phyloP scores from a whole-genome alignment of 2,329 filamentous ascomycete species.

The Epichloe elymi region DNA sequence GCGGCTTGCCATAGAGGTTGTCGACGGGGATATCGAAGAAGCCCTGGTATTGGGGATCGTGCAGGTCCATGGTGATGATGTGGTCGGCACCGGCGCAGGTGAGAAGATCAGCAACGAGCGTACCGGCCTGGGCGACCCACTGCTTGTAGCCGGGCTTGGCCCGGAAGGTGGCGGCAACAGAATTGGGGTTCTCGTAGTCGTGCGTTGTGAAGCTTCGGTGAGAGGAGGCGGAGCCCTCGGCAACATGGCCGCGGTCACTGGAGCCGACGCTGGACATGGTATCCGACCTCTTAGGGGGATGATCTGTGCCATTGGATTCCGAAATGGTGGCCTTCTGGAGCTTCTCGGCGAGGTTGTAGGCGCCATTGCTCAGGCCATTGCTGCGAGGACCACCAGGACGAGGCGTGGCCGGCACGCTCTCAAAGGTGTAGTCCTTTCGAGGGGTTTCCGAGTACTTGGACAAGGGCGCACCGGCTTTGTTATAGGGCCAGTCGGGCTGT shows the following conservation, averaged over 20 bases:
- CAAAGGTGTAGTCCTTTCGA: slow-evolving; percentile 66
- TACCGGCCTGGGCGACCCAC: slow-evolving; percentile 96
- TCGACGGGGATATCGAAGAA: slow-evolving; percentile 99
- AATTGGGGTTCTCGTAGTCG: slow-evolving; percentile 47
- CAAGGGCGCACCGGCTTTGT: slow-evolving; percentile 84
- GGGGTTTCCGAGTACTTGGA: slow-evolving; percentile 47
- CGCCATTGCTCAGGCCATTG: slow-evolving; percentile 49
- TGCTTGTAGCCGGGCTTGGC: slow-evolving; percentile 91
- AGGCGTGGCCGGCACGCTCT: slow-evolving; percentile 81
- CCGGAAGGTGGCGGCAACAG: slow-evolving; percentile 44
- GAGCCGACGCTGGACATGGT: slow-evolving; percentile 21
- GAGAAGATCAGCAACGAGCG: slow-evolving; percentile 82
- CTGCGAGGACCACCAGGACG: slow-evolving; percentile 57
- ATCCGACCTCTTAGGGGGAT: slow-evolving; percentile 25
- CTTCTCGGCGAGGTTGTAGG: slow-evolving; percentile 56
- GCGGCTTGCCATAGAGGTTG: slow-evolving; percentile 79
- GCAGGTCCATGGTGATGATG: slow-evolving; percentile 94
- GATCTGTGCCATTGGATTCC: slow-evolving; percentile 17
- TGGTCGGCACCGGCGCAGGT: slow-evolving; percentile 95
- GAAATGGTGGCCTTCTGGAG: slow-evolving; percentile 54
- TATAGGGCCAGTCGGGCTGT: slow-evolving; percentile 93
- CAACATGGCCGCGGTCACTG: slow-evolving; percentile 23
- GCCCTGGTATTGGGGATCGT: slow-evolving; percentile 93
- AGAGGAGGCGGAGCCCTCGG: slow-evolving; percentile 26
- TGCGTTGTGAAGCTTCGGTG: slow-evolving; percentile 46